These are phyloP conservation scores for Ensete glaucum DNA, from an alignment of 176 grass and related monocot genomes.

Conservation along the genomic window DNA sequence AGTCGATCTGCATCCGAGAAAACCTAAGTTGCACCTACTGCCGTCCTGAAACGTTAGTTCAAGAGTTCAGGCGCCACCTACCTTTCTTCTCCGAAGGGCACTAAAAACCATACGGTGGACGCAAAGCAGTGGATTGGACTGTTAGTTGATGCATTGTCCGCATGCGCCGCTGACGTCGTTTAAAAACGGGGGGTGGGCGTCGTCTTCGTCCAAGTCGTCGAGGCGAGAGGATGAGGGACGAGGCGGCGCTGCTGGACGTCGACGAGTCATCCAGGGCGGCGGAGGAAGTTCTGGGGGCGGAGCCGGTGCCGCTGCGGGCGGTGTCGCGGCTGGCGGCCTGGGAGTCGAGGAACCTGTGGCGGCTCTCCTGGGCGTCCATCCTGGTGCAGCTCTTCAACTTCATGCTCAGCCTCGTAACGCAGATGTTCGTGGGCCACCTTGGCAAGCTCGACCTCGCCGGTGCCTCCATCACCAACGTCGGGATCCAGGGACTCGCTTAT, in stretches of 20 bases:
- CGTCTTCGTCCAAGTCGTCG: too few relatives aligned
- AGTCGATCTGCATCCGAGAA: too few relatives aligned
- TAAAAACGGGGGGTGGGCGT: too few relatives aligned
- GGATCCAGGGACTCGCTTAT: constrained; percentile 78
- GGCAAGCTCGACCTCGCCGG: constrained; percentile 58
- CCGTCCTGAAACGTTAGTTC: too few relatives aligned
- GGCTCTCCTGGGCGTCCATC: constrained; percentile 69
- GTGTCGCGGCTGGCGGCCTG: constrained; percentile 31
- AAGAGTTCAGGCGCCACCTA: too few relatives aligned
- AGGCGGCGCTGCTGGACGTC: constrained; percentile 6
- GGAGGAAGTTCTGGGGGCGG: constrained; percentile 48
- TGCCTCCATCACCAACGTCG: constrained; percentile 75
- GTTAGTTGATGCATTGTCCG: too few relatives aligned
- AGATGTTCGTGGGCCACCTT: constrained; percentile 86
- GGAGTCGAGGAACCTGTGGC: constrained; percentile 78
- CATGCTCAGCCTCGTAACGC: constrained; percentile 59
- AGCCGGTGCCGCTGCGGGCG: constrained; percentile 24
- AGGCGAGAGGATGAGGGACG: too few relatives aligned
- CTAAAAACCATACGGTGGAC: too few relatives aligned
- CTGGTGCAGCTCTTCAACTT: constrained; percentile 60
- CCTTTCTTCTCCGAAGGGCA: too few relatives aligned
- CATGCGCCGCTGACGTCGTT: too few relatives aligned
- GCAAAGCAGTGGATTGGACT: too few relatives aligned
- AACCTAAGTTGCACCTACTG: too few relatives aligned
- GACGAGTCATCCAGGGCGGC: constrained; percentile 23